Evolutionary conservation across 768 basidiomycete genomes (phyloP), one percentile per base, ranked within the genome.

Genomic region (Pholiota molesta): DNA sequence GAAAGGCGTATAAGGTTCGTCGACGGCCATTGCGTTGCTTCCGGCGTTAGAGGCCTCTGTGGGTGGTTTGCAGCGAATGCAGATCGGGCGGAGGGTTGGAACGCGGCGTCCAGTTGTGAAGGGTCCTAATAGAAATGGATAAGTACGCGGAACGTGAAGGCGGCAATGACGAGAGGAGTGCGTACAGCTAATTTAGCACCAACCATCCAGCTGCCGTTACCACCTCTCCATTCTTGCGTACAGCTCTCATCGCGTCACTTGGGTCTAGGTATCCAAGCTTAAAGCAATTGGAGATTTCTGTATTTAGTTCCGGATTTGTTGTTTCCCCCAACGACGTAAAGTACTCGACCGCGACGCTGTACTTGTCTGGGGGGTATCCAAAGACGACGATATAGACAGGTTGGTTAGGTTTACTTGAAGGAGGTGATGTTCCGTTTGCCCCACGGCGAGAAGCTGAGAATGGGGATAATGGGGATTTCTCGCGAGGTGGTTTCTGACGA

Each of bases 181-280:
- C 91, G 62, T 71, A 94, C 93, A 28, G 90, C 90, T 88, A 89
- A 92, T 73, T 94, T 94, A 44, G 86, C 87, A 13, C 94, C 94
- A 37, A 95, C 78, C 93, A 95, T 95, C 81, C 86, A 92, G 52
- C 80, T 82, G 4, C 90, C 90, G 11, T 82, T 77, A 95, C 70
- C 1, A 95, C 75, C 54, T 95, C 93, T 2, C 94, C 94, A 65
- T 89, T 95, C 75, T 90, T 90, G 54, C 91, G 79, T 16, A 94
- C 85, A 2, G 93, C 92, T 11, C 94, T 80, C 64, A 91, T 73
- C 0, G 93, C 94, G 60, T 94, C 91, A 23, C 84, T 87, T 8
- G 85, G 77, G 62, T 90, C 86, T 44, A 76, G 74, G 68, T 88
- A 96, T 2, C 91, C 90, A 56, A 95, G 87, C 55, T 83, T 83